These are phyloP conservation scores for Ceriops decandra DNA, from an alignment of 345 rosid species.

Conservation along the genomic window DNA sequence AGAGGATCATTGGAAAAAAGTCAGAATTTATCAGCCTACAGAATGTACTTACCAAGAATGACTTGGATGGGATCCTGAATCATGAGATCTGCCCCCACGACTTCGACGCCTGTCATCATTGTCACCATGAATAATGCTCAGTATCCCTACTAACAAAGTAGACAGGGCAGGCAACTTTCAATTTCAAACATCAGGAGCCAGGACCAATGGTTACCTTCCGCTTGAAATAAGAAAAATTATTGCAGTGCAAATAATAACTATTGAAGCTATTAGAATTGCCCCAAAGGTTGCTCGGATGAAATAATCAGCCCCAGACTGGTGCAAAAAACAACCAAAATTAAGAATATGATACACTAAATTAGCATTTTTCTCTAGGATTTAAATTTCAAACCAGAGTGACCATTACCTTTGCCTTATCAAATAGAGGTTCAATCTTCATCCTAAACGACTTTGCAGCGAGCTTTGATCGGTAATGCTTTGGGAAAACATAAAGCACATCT, in stretches of 20 bases:
- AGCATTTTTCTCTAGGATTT: constrained; percentile 2
- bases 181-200: constrained; percentile 3
- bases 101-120: constrained; percentile 89
- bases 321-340: constrained; percentile 8
- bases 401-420: constrained; percentile 84
- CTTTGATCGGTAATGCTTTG: constrained; percentile 72
- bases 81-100: constrained; percentile 74
- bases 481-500: constrained; percentile 86
- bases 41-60: constrained; percentile 75
- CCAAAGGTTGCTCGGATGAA: constrained; percentile 81
- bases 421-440: constrained; percentile 72
- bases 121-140: constrained; percentile 30
- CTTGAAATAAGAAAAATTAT: constrained; percentile 75
- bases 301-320: constrained; percentile 72
- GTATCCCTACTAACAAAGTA: constrained; percentile 8
- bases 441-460: constrained; percentile 81
- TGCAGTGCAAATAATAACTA: constrained; percentile 77
- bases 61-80: constrained; percentile 64
- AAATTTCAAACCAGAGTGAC: constrained; percentile 3
- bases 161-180: background rate
- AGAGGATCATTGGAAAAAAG: background rate
- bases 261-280: constrained; percentile 86
- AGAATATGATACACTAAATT: background rate
- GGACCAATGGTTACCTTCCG: constrained; percentile 50
- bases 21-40: constrained; percentile 4